These are phyloP conservation scores for Castanea mollissima DNA, from an alignment of 306 rosid genomes.

Conservation along the genomic window DNA sequence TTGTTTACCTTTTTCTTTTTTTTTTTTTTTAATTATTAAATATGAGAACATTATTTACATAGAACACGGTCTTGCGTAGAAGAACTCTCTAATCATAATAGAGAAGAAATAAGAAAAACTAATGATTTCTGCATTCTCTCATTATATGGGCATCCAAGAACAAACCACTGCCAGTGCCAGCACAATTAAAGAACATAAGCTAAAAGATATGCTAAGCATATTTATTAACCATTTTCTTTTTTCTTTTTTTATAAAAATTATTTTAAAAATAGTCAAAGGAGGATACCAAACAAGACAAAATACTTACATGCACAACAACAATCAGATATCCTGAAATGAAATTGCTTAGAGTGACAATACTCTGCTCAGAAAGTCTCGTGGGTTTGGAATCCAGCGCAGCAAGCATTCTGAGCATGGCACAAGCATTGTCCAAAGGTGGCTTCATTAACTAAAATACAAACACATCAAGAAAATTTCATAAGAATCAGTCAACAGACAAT, in stretches of 20 bases:
- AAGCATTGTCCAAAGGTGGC: constrained; percentile 62
- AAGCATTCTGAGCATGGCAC: constrained; percentile 68
- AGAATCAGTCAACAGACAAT: constrained; percentile 5
- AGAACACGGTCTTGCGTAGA: neutral
- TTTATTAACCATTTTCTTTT: neutral
- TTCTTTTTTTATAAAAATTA: neutral
- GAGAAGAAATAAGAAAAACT: neutral
- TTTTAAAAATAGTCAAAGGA: constrained; percentile 10
- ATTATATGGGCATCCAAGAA: neutral
- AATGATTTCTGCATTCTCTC: neutral
- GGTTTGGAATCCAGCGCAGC: constrained; percentile 54
- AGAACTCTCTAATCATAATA: neutral
- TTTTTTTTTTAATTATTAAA: too few species aligned
- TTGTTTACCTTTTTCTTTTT: too few species aligned
- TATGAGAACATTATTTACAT: neutral
- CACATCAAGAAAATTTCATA: constrained; percentile 2
- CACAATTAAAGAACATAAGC: neutral
- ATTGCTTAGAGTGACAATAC: constrained; percentile 44
- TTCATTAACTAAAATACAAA: constrained; percentile 38
- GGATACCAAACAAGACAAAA: constrained; percentile 5
- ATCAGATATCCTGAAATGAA: constrained; percentile 57
- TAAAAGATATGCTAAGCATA: constrained; percentile 1
- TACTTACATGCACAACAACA: constrained; percentile 54
- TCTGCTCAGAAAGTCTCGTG: constrained; percentile 50
- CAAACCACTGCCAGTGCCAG: neutral